Evolutionary conservation across 2,329 filamentous ascomycete species (phyloP), one percentile per base, ranked within the genome.

Genomic region (Cadophora gregata): DNA sequence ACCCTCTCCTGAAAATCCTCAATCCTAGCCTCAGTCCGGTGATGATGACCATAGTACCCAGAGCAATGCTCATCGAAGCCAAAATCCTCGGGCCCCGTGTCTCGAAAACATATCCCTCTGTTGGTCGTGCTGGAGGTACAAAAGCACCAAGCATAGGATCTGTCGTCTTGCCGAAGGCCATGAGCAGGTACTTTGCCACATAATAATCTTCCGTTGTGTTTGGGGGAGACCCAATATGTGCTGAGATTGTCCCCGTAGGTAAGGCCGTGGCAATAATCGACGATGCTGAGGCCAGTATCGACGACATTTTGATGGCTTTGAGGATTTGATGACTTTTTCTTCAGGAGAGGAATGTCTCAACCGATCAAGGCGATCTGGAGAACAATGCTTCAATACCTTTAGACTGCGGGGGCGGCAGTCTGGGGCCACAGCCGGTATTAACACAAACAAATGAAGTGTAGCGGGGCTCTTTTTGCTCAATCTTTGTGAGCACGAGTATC

Each of bases 131-230:
- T 12, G 69, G 72, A 6, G 69, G 63, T 5, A 70, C 58, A 31
- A 71, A 72, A 10, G 72, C 74, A 24, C 63, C 33, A 25, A 65
- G 64, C 14, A 73, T 68, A 48, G 74, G 73, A 19, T 64, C 70
- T 2, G 69, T 67, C 16, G 47, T 53, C 45, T 72, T 51, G 2
- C 72, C 71, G 19, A 71, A 64, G 14, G 65, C 68, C 12, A 69
- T 67, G 24, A 77, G 64, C 25, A 75, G 65, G n/a, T 74, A 75
- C 50, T 68, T 70, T 27, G 73, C 69, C 25, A 76, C 72, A 65
- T 75, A 75, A 64, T 75, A 75, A 68, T 77, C 76, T 31, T 73
- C 62, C 45, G 75, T 53, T 19, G 68, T 76, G 14, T 70, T 72
- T 47, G 74, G 73, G 8, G 74, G 74, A 4, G 69, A 66, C 31